These are phyloP conservation scores for Corynascus novoguineensis DNA, from an alignment of 495 filamentous ascomycete species.

Conservation along the genomic window DNA sequence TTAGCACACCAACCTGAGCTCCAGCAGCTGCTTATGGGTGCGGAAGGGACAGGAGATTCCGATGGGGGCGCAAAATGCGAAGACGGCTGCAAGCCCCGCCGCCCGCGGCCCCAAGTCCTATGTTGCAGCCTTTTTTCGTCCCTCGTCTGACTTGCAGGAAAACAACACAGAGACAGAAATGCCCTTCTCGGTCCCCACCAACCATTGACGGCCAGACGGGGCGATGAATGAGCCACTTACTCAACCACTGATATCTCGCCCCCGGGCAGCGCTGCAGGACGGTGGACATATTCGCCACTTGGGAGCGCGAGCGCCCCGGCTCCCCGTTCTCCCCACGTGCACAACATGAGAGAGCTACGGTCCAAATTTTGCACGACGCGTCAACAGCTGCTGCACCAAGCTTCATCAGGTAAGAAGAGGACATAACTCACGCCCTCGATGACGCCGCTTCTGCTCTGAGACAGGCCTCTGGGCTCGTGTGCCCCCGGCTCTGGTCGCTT, in stretches of 20 bases:
- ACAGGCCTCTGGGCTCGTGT: constrained; percentile 31
- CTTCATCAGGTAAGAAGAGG: not conserved
- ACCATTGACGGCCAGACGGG: not conserved
- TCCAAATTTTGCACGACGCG: constrained; percentile 7
- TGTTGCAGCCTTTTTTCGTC: not conserved
- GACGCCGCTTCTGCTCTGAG: constrained; percentile 28
- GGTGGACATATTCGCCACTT: constrained; percentile 37
- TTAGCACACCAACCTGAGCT: constrained; percentile 20
- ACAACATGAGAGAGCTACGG: constrained; percentile 51
- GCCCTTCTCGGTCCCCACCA: not conserved
- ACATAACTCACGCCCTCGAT: constrained; percentile 27
- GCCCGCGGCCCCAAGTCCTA: not conserved
- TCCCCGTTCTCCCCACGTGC: constrained; percentile 64
- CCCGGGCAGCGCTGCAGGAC: constrained; percentile 39
- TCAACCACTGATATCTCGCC: constrained; percentile 49
- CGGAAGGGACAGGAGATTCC: no score
- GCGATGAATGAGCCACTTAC: constrained; percentile 45
- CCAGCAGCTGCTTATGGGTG: not conserved
- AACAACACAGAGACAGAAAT: not conserved
- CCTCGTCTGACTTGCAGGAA: not conserved
- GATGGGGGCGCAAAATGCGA: constrained; percentile 7
- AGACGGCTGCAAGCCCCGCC: constrained; percentile 1
- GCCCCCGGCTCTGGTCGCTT: constrained; percentile 28
- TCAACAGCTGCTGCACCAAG: not conserved
- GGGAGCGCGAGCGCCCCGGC: constrained; percentile 46